phyloP scores from a whole-genome alignment of 768 basidiomycete species.

The Russula olivacea region DNA sequence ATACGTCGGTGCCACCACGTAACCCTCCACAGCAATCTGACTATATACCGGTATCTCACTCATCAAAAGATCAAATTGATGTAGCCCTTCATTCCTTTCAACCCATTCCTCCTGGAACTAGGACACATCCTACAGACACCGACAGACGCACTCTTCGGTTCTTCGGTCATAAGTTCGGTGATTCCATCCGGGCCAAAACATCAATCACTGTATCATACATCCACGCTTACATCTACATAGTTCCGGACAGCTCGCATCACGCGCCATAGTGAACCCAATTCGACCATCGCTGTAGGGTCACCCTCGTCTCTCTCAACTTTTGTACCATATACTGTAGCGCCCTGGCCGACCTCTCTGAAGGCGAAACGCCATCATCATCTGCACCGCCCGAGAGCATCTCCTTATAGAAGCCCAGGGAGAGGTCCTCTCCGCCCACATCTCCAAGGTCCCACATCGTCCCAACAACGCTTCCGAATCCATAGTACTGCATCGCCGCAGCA shows the following conservation, averaged over 20 bases:
- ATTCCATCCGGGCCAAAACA: too few species aligned
- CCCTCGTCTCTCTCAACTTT: conserved; percentile 5
- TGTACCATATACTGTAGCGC: background rate
- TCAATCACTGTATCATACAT: background rate
- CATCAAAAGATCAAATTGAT: too few species aligned
- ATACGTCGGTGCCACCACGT: too few species aligned
- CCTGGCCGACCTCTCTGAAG: background rate
- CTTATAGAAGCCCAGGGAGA: conserved; percentile 10
- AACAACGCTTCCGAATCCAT: conserved; percentile 23
- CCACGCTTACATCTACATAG: background rate
- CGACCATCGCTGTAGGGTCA: conserved; percentile 12
- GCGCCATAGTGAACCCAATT: conserved; percentile 17
- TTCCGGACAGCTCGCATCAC: background rate
- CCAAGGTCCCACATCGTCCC: conserved; percentile 22
- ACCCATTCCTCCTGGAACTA: too few species aligned
- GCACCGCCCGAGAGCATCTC: background rate
- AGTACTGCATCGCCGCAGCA: conserved; percentile 19
- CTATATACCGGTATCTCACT: too few species aligned
- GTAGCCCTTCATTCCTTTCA: too few species aligned
- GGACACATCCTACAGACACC: too few species aligned
- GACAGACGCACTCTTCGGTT: too few species aligned
- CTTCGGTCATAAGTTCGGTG: too few species aligned
- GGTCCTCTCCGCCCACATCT: conserved; percentile 11
- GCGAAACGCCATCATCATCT: background rate
- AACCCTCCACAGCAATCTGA: too few species aligned